Conservation (phyloP, 192 early-diverging fungal species). For the Jimgerdemannia flammicorona region DNA sequence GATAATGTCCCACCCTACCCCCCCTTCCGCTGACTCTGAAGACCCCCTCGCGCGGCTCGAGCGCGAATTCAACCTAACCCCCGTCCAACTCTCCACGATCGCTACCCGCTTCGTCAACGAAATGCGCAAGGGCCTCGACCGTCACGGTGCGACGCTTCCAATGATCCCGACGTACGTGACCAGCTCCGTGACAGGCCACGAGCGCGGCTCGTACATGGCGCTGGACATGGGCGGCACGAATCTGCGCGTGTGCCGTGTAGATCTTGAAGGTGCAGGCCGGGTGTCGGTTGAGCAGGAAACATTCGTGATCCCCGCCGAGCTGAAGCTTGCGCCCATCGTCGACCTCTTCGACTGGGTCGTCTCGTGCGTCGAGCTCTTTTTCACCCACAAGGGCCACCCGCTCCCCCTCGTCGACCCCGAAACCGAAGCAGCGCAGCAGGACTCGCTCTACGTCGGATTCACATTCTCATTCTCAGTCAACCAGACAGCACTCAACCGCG, state of each 20-base stretch:
- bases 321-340: conserved; percentile 64
- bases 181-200: conserved; percentile 48
- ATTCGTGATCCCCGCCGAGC: conserved; percentile 62
- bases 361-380: conserved; percentile 46
- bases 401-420: not conserved
- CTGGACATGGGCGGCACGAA: conserved; percentile 95
- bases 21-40: not conserved
- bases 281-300: conserved; percentile 56
- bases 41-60: not conserved
- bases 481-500: conserved; percentile 73
- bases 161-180: not conserved
- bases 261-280: conserved; percentile 69
- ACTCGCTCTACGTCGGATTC: conserved; percentile 61
- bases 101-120: not conserved
- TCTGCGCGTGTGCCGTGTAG: conserved; percentile 82
- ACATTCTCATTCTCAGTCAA: conserved; percentile 88
- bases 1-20: not conserved
- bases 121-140: conserved; percentile 1
- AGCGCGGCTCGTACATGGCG: conserved; percentile 84
- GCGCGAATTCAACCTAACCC: not conserved
- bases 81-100: not conserved
- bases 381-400: conserved; percentile 18
- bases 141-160: not conserved
- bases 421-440: conserved; percentile 1
- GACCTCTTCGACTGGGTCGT: conserved; percentile 42